Percentiles rank a stretch among this genome's conserved stretches.
phyloP scores from a whole-genome alignment of 441 rosid genomes.

The Isatis lusitanica region DNA sequence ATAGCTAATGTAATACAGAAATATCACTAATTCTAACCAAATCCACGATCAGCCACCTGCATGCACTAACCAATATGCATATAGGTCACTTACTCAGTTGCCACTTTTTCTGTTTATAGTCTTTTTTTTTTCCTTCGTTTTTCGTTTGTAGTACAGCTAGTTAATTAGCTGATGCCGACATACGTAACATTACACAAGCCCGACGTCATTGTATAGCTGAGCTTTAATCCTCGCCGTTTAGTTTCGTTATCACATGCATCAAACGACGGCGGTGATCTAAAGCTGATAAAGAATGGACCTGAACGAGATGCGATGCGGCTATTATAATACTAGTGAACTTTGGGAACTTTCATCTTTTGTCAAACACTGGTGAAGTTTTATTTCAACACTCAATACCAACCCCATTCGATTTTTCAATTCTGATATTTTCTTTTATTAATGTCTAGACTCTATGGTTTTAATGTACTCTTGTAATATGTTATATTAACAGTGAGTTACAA shows the following conservation, averaged over 20 bases:
- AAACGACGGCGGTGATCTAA: constrained; percentile 19
- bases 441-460: neutral
- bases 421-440: neutral
- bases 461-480: neutral
- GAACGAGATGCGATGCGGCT: neutral
- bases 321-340: neutral
- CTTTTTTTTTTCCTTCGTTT: neutral
- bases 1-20: neutral
- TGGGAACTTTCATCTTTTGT: neutral
- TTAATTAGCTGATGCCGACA: constrained; percentile 23
- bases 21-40: constrained; percentile 6
- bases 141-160: neutral
- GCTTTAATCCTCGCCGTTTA: neutral
- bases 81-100: neutral
- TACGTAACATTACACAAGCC: constrained; percentile 22
- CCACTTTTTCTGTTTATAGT: neutral
- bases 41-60: constrained; percentile 18
- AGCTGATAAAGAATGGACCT: neutral
- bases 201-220: neutral
- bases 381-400: constrained; percentile 3
- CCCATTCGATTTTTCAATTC: neutral
- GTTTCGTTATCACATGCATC: neutral
- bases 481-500: neutral
- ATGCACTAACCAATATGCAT: constrained; percentile 1
- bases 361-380: neutral